Evolutionary conservation across 768 basidiomycete genomes (phyloP).

Genomic region (Calocybe cyanea): DNA sequence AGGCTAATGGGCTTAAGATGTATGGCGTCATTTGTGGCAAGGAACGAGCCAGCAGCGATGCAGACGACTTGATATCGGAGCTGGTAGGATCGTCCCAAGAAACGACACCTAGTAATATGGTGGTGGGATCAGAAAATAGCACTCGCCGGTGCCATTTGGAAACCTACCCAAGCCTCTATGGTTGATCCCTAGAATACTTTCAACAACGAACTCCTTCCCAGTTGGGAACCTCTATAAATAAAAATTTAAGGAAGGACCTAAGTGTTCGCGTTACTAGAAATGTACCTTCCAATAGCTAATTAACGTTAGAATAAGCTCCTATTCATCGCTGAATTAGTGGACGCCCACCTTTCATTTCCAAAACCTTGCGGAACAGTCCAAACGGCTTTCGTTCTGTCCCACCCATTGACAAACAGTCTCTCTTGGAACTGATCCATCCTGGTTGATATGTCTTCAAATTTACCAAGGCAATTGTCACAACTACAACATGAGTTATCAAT

Average conservation of each 20-base stretch:
- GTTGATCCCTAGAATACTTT: slow-evolving; percentile 64
- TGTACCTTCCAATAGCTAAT: slow-evolving; percentile 48
- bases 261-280: too few relatives aligned
- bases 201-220: slow-evolving; percentile 64
- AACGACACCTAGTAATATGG: slow-evolving; percentile 33
- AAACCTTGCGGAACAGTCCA: slow-evolving; percentile 85
- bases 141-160: neutral
- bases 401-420: slow-evolving; percentile 58
- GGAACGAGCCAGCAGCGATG: slow-evolving; percentile 45
- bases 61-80: slow-evolving; percentile 47
- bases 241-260: neutral
- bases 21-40: slow-evolving; percentile 42
- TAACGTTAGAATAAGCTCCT: neutral
- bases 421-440: slow-evolving; percentile 65
- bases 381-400: slow-evolving; percentile 64
- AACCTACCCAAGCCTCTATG: slow-evolving; percentile 58
- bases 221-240: slow-evolving; percentile 47
- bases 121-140: neutral
- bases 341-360: slow-evolving; percentile 50
- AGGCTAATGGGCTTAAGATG: slow-evolving; percentile 39
- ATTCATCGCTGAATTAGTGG: neutral
- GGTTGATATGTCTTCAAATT: slow-evolving; percentile 65
- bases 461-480: slow-evolving; percentile 61
- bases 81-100: slow-evolving; percentile 55
- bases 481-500: slow-evolving; percentile 16